Evolutionary conservation across 805 yeast species (phyloP).

Genomic region (Candida pseudoglaebosa): DNA sequence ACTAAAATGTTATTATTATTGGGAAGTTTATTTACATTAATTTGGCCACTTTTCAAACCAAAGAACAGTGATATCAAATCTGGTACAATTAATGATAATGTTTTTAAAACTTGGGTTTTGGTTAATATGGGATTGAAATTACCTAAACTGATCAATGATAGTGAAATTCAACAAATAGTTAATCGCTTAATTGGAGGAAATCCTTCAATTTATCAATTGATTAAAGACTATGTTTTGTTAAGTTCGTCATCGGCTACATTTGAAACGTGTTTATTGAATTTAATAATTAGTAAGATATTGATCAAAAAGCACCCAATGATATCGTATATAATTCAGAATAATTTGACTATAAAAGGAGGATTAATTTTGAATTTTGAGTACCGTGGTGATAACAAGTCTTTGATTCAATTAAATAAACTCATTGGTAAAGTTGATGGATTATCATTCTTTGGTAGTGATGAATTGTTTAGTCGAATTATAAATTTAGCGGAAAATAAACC

Average conservation of each 20-base stretch:
- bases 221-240: conserved; percentile 25
- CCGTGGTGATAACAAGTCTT: conserved; percentile 20
- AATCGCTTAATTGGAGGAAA: conserved; percentile 11
- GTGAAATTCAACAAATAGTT: conserved; percentile 13
- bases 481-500: conserved; percentile 21
- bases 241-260: conserved; percentile 26
- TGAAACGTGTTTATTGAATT: conserved; percentile 29
- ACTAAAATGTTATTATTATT: conserved; percentile 21
- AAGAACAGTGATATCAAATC: not conserved
- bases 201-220: conserved; percentile 10
- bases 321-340: conserved; percentile 17
- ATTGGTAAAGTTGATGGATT: conserved; percentile 30
- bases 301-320: conserved; percentile 17
- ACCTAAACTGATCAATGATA: conserved; percentile 18
- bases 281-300: conserved; percentile 26
- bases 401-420: conserved; percentile 21
- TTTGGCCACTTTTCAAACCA: conserved; percentile 13
- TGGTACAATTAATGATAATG: not conserved
- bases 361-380: conserved; percentile 29
- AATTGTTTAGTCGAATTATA: conserved; percentile 22
- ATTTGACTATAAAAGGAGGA: conserved; percentile 22
- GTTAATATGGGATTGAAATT: conserved; percentile 25
- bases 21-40: conserved; percentile 14
- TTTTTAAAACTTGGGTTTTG: conserved; percentile 20
- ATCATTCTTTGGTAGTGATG: conserved; percentile 24